These are phyloP conservation scores for Wickerhamomyces sydowiorum DNA, from an alignment of 805 yeast genomes.

Conservation along the genomic window DNA sequence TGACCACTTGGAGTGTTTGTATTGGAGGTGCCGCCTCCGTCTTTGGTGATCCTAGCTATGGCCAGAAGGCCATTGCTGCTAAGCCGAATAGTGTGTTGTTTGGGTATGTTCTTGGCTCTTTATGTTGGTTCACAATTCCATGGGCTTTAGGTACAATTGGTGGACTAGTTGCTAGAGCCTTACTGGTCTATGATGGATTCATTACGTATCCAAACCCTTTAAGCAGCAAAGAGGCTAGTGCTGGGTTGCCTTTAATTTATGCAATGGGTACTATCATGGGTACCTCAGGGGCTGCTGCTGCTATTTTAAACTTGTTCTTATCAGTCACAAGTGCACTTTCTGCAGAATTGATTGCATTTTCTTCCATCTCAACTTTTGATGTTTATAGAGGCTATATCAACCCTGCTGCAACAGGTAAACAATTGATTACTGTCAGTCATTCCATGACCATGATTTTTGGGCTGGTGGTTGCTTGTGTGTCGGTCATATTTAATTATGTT, in stretches of 20 bases:
- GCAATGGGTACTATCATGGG: constrained; percentile 42
- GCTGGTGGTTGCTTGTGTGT: background rate
- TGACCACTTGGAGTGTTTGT: constrained; percentile 25
- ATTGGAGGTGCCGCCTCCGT: constrained; percentile 28
- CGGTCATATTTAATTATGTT: constrained; percentile 29
- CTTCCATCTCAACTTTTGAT: constrained; percentile 35
- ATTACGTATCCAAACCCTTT: constrained; percentile 37
- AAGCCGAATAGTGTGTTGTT: constrained; percentile 26
- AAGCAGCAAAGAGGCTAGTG: constrained; percentile 30
- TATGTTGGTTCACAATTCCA: constrained; percentile 33
- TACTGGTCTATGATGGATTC: constrained; percentile 26
- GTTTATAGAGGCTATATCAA: constrained; percentile 34
- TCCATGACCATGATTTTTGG: constrained; percentile 5
- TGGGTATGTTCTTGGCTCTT: constrained; percentile 33
- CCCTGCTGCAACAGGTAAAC: constrained; percentile 32
- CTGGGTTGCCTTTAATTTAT: constrained; percentile 32
- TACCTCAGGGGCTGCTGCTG: constrained; percentile 36
- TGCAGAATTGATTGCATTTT: constrained; percentile 37
- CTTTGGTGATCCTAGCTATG: constrained; percentile 32
- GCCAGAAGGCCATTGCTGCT: constrained; percentile 40
- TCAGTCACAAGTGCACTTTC: constrained; percentile 38
- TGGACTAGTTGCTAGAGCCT: constrained; percentile 32
- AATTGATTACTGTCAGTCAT: constrained; percentile 31
- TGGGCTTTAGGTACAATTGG: constrained; percentile 29
- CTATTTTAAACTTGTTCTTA: constrained; percentile 34